phyloP scores from a whole-genome alignment of 2,329 filamentous ascomycete genomes.

The Fusarium sp. region DNA sequence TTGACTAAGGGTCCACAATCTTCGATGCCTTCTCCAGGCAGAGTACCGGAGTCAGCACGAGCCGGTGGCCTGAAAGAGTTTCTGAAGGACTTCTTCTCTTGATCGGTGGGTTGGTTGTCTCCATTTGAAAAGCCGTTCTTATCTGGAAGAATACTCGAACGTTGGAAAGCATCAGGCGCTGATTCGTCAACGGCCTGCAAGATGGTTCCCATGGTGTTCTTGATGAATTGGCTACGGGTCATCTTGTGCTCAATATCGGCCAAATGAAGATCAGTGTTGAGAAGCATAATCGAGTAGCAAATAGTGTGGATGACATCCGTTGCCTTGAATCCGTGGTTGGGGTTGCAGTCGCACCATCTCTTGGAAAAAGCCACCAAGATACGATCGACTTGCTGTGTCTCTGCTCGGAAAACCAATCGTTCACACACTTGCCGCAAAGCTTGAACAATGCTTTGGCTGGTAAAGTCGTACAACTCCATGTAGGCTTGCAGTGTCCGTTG shows the following conservation, averaged over 20 bases:
- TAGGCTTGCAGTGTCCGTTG: conserved; percentile 76
- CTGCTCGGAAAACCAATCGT: conserved; percentile 84
- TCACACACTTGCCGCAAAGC: conserved; percentile 84
- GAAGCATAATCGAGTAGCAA: conserved; percentile 91
- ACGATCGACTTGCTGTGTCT: conserved; percentile 96
- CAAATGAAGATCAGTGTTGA: conserved; percentile 95
- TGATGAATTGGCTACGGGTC: conserved; percentile 93
- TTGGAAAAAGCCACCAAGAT: conserved; percentile 90
- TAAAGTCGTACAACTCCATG: conserved; percentile 92
- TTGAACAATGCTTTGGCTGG: conserved; percentile 80
- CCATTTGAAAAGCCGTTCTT: conserved; percentile 49
- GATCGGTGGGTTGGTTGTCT: conserved; percentile 53
- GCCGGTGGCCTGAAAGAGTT: conserved; percentile 64
- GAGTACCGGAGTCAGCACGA: conserved; percentile 55
- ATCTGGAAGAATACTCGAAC: conserved; percentile 65
- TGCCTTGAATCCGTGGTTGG: conserved; percentile 91
- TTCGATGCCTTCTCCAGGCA: conserved; percentile 51
- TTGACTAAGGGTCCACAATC: conserved; percentile 82
- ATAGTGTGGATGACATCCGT: conserved; percentile 95
- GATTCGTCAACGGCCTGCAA: conserved; percentile 79
- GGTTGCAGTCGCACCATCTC: conserved; percentile 94
- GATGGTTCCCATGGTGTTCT: conserved; percentile 94
- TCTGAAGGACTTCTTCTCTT: conserved; percentile 55
- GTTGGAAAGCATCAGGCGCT: conserved; percentile 73
- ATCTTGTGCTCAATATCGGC: conserved; percentile 97